Percentiles rank a stretch among this genome's conserved stretches.
Evolutionary conservation across 2,329 filamentous ascomycete species (phyloP).

Genomic region (Ceratocystis harringtonii): DNA sequence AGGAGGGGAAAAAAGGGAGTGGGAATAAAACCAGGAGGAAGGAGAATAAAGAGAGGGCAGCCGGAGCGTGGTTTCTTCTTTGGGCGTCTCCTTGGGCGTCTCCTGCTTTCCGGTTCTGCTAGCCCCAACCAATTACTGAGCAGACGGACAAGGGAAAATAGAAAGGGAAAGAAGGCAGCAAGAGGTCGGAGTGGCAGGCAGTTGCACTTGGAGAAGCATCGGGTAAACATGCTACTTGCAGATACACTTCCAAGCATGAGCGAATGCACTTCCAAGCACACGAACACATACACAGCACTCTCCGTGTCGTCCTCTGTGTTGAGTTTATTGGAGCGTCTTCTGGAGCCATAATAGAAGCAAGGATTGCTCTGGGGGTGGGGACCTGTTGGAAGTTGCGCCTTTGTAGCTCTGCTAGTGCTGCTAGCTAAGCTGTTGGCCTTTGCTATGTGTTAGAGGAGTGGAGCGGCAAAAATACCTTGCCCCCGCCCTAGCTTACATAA

Average conservation of each 20-base stretch:
- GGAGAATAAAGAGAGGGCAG: conserved; percentile 5
- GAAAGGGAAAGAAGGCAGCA: neutral
- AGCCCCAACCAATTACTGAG: no score
- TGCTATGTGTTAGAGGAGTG: no score
- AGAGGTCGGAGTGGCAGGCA: neutral
- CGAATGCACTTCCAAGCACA: no score
- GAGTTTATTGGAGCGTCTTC: no score
- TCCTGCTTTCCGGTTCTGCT: no score
- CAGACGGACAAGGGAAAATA: neutral
- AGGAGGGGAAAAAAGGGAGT: neutral
- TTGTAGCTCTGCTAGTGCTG: conserved; percentile 14
- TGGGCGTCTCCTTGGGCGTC: neutral
- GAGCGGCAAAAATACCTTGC: no score
- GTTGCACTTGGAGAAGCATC: neutral
- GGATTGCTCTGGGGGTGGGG: neutral
- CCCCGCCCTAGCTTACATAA: neutral
- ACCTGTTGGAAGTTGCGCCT: neutral
- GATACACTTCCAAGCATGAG: no score
- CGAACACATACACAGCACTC: no score
- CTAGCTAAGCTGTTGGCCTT: neutral
- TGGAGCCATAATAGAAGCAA: neutral
- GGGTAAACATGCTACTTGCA: neutral
- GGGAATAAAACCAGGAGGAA: neutral
- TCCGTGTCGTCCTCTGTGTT: no score
- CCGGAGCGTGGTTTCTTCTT: conserved; percentile 5